phyloP scores from a whole-genome alignment of 495 filamentous ascomycete genomes.

The Talaromyces wortmannii region DNA sequence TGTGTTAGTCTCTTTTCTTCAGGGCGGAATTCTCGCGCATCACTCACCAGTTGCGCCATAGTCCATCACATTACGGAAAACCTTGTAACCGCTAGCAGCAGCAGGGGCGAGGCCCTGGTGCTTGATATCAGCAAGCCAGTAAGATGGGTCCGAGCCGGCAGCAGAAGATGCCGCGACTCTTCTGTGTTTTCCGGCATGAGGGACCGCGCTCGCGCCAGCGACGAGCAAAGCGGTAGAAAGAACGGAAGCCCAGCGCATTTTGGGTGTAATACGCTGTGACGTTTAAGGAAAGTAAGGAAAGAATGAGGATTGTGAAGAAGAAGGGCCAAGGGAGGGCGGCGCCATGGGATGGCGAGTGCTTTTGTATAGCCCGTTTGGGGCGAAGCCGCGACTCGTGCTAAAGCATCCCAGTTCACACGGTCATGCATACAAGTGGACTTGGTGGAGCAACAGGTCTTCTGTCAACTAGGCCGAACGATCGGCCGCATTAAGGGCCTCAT shows the following conservation, averaged over 20 bases:
- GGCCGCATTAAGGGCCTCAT: neutral
- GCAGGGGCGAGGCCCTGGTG: conserved; percentile 59
- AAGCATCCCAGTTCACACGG: neutral
- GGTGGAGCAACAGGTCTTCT: neutral
- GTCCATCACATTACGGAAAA: conserved; percentile 77
- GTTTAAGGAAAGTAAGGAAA: conserved; percentile 2
- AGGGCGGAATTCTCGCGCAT: neutral
- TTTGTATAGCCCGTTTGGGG: neutral
- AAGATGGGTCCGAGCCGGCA: conserved; percentile 22
- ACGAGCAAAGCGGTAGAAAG: conserved; percentile 2
- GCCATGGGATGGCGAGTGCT: neutral
- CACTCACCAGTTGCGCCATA: conserved; percentile 51
- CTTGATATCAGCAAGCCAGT: conserved; percentile 63
- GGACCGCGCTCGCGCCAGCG: conserved; percentile 4
- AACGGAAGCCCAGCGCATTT: conserved; percentile 3
- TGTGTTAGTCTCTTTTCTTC: too few relatives aligned
- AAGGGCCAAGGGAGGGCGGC: neutral
- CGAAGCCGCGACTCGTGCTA: neutral
- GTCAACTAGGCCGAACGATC: neutral
- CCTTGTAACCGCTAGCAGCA: conserved; percentile 49
- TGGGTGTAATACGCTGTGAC: neutral
- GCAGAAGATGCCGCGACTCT: neutral
- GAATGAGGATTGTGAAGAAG: neutral
- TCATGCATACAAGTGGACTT: neutral
- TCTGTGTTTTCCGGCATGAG: neutral